phyloP scores from a whole-genome alignment of 495 filamentous ascomycete species.

The Terfezia boudieri region DNA sequence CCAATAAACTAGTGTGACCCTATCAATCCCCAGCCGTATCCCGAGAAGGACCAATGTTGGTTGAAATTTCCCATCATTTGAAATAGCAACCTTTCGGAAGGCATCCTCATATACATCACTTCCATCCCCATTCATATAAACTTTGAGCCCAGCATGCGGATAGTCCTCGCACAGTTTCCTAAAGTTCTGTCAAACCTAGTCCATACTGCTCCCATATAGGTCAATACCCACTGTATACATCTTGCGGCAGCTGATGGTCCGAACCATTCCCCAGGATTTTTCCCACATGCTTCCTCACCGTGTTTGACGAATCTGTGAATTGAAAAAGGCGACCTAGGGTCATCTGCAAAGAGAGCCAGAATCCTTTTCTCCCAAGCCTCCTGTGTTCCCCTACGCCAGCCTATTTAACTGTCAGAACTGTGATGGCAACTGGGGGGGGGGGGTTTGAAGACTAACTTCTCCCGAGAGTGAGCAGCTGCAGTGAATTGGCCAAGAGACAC shows the following conservation, averaged over 20 bases:
- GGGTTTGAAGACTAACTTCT: slow-evolving; percentile 35
- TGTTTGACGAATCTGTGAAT: slow-evolving; percentile 86
- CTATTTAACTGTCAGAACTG: slow-evolving; percentile 26
- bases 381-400: slow-evolving; percentile 49
- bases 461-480: slow-evolving; percentile 47
- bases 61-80: slow-evolving; percentile 38
- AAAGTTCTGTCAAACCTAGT: slow-evolving; percentile 36
- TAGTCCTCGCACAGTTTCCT: slow-evolving; percentile 28
- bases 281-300: slow-evolving; percentile 71
- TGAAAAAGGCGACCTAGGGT: slow-evolving; percentile 68
- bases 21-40: slow-evolving; percentile 74
- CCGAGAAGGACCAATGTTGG: slow-evolving; percentile 80
- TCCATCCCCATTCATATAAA: slow-evolving; percentile 77
- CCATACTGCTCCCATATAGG: background rate
- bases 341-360: slow-evolving; percentile 74
- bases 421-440: background rate
- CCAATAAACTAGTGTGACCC: slow-evolving; percentile 81
- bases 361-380: slow-evolving; percentile 43
- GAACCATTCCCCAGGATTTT: slow-evolving; percentile 96
- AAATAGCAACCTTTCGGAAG: slow-evolving; percentile 50
- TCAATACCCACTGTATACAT: slow-evolving; percentile 64
- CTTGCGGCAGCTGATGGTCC: slow-evolving; percentile 92
- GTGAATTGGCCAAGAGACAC: slow-evolving; percentile 69
- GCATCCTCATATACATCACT: slow-evolving; percentile 81
- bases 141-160: slow-evolving; percentile 35